phyloP scores from a whole-genome alignment of 2,329 filamentous ascomycete genomes.

The Aspergillus sp. region DNA sequence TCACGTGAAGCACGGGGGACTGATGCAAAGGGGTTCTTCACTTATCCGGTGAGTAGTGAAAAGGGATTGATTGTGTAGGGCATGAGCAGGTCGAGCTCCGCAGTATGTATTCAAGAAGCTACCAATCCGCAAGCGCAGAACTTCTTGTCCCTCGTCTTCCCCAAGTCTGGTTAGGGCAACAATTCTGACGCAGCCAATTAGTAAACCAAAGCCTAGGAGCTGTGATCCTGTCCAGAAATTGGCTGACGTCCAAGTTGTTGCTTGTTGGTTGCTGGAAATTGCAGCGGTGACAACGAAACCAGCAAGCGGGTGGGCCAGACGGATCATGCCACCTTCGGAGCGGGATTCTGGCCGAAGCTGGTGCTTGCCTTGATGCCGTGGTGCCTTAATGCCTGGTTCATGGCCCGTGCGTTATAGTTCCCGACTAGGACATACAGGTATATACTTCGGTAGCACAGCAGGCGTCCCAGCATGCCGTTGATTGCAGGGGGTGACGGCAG shows the following conservation, averaged over 20 bases:
- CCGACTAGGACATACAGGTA: constrained; percentile 4
- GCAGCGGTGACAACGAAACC: neutral
- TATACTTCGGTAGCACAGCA: neutral
- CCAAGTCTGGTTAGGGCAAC: neutral
- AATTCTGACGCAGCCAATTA: neutral
- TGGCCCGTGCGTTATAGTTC: neutral
- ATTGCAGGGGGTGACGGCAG: constrained; percentile 7
- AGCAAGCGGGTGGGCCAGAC: neutral
- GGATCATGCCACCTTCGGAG: constrained; percentile 14
- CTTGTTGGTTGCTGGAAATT: neutral
- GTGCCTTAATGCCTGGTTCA: neutral
- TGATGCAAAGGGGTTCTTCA: neutral
- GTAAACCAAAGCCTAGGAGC: neutral
- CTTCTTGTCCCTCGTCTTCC: neutral
- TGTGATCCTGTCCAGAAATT: neutral
- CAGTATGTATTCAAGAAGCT: neutral
- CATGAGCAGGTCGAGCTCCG: neutral
- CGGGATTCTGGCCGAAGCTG: neutral
- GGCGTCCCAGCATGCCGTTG: constrained; percentile 1
- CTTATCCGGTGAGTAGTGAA: neutral
- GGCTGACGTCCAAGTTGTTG: neutral
- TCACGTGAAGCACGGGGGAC: neutral
- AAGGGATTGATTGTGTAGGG: neutral
- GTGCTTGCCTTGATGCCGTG: constrained; percentile 6
- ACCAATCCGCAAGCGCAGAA: neutral